These are phyloP conservation scores for Camelina sativa DNA, from an alignment of 345 rosid genomes.

Conservation along the genomic window DNA sequence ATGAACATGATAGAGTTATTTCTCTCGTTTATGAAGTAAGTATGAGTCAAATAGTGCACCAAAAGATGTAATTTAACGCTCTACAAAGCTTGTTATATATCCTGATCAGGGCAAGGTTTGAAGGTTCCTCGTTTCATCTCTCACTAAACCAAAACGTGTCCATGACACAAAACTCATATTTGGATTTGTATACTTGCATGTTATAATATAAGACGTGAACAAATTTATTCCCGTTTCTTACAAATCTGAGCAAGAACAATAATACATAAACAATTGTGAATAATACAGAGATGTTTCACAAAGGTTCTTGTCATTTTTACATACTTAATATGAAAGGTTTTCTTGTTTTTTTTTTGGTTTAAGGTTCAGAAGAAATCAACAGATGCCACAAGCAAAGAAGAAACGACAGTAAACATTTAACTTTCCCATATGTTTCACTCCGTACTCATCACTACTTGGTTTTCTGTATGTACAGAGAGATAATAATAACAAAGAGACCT, in stretches of 20 bases:
- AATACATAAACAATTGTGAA: slow-evolving; percentile 30
- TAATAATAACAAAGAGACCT: slow-evolving; percentile 1
- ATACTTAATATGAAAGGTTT: slow-evolving; percentile 24
- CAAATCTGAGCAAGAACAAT: slow-evolving; percentile 23
- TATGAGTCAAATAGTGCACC: too few relatives aligned
- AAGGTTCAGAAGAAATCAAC: slow-evolving; percentile 35
- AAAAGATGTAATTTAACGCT: too few relatives aligned
- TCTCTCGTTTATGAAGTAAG: too few relatives aligned
- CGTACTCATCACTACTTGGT: slow-evolving; percentile 47
- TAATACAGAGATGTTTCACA: slow-evolving; percentile 37
- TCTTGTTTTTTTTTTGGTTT: not conserved
- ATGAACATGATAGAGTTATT: too few relatives aligned
- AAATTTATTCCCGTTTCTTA: slow-evolving; percentile 22
- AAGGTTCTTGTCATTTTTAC: slow-evolving; percentile 34
- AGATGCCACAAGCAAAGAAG: slow-evolving; percentile 46
- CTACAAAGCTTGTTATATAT: too few relatives aligned
- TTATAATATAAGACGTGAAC: not conserved
- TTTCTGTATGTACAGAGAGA: slow-evolving; percentile 44
- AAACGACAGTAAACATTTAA: slow-evolving; percentile 36
- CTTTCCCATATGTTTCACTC: slow-evolving; percentile 37
- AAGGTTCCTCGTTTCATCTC: too few relatives aligned
- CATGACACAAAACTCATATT: too few relatives aligned
- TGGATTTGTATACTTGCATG: too few relatives aligned
- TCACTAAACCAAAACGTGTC: too few relatives aligned
- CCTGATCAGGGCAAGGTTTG: too few relatives aligned